These are phyloP conservation scores for Candida mattraensis DNA, from an alignment of 805 yeast genomes.

Conservation along the genomic window DNA sequence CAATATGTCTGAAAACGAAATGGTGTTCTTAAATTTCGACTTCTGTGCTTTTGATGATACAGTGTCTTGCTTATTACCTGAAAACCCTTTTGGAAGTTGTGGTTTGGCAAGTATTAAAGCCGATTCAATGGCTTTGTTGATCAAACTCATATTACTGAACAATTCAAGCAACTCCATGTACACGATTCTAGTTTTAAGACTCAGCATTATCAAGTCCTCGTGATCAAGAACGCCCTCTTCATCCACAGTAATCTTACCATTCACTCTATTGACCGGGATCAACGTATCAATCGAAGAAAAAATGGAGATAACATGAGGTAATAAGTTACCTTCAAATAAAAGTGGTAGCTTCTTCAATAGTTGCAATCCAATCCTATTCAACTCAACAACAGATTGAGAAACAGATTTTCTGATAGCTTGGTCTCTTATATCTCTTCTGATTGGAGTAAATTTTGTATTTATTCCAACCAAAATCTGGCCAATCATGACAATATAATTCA, in stretches of 20 bases:
- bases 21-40: constrained; percentile 40
- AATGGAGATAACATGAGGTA: constrained; percentile 50
- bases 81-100: constrained; percentile 26
- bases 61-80: constrained; percentile 16
- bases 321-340: constrained; percentile 36
- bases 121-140: constrained; percentile 59
- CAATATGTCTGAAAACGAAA: constrained; percentile 64
- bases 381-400: constrained; percentile 40
- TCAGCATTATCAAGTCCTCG: constrained; percentile 32
- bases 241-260: constrained; percentile 41
- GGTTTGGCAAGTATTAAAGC: constrained; percentile 48
- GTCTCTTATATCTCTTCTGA: constrained; percentile 62
- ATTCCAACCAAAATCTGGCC: constrained; percentile 57
- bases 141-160: constrained; percentile 47
- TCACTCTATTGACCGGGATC: constrained; percentile 50
- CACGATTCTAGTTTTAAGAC: constrained; percentile 29
- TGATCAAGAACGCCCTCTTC: constrained; percentile 32
- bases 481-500: constrained; percentile 54
- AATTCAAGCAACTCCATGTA: constrained; percentile 26
- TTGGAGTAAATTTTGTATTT: constrained; percentile 52
- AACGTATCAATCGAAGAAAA: constrained; percentile 56
- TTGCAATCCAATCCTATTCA: constrained; percentile 46
- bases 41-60: constrained; percentile 10
- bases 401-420: constrained; percentile 46
- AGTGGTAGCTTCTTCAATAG: constrained; percentile 40